Conservation (phyloP, 371 early-diverging fungal genomes). For the Mucor lusitanicus region DNA sequence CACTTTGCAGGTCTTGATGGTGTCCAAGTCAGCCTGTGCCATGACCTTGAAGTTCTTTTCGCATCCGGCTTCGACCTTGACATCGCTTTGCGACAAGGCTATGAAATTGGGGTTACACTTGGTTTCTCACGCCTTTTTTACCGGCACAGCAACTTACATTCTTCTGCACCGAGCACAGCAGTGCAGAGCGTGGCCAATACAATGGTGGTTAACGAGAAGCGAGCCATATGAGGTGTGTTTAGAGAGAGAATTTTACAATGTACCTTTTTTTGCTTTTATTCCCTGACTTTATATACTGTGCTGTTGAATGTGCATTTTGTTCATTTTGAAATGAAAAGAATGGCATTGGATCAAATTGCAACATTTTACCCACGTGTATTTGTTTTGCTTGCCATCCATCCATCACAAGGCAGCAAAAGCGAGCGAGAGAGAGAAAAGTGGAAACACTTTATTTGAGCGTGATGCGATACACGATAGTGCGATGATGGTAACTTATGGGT, state of each 20-base stretch:
- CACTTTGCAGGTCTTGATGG: constrained; percentile 42
- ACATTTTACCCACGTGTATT: constrained; percentile 6
- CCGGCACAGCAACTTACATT: constrained; percentile 4
- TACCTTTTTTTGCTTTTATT: background rate
- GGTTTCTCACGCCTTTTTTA: background rate
- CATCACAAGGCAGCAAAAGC: background rate
- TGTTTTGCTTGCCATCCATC: background rate
- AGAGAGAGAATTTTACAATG: background rate
- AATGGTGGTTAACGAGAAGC: constrained; percentile 16
- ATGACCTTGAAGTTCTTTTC: constrained; percentile 13
- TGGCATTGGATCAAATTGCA: constrained; percentile 11
- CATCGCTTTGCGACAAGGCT: background rate
- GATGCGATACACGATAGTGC: too few species aligned
- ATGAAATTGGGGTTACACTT: background rate
- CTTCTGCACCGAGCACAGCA: constrained; percentile 2
- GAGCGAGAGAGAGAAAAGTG: background rate
- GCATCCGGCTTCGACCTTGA: constrained; percentile 1
- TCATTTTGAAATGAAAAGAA: constrained; percentile 11
- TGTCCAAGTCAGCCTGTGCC: constrained; percentile 50
- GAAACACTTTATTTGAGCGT: background rate
- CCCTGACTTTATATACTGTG: background rate
- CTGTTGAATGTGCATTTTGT: constrained; percentile 7
- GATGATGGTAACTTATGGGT: constrained; percentile 1
- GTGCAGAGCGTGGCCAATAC: constrained; percentile 19
- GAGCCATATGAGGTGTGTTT: constrained; percentile 13